A percentile compares a stretch with the other conserved stretches of the same genome.
Conservation (phyloP, 768 basidiomycete genomes). For the Agrocybe chaxingu region DNA sequence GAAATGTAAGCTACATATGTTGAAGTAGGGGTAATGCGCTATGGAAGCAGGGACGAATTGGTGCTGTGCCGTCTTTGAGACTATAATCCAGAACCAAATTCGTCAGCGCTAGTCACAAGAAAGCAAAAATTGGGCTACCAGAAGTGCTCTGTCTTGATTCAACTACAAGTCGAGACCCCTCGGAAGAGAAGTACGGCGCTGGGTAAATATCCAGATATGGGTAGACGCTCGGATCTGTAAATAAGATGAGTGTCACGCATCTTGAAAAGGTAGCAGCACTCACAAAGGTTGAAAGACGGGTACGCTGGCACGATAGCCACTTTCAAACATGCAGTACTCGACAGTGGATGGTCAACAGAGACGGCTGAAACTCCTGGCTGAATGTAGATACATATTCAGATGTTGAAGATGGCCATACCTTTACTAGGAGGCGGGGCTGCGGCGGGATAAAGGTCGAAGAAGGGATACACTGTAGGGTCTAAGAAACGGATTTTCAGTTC, state of each 20-base stretch:
- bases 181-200: neutral
- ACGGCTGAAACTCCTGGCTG: no score
- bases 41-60: no score
- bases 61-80: no score
- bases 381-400: no score
- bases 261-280: conserved; percentile 1
- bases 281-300: conserved; percentile 15
- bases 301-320: neutral
- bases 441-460: conserved; percentile 12
- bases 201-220: conserved; percentile 24
- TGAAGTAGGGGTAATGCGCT: conserved; percentile 6
- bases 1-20: conserved; percentile 6
- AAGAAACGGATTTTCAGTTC: neutral
- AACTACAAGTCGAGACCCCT: neutral
- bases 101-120: no score
- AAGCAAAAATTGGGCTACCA: neutral
- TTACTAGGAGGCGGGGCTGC: no score
- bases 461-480: conserved; percentile 14
- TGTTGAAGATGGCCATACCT: no score
- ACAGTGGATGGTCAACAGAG: no score
- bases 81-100: no score
- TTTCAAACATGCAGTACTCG: neutral
- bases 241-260: neutral
- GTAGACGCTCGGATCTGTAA: conserved; percentile 19
- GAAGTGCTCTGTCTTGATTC: no score